Evolutionary conservation across 2,329 filamentous ascomycete species (phyloP).

Genomic region (Penicillium sp.): DNA sequence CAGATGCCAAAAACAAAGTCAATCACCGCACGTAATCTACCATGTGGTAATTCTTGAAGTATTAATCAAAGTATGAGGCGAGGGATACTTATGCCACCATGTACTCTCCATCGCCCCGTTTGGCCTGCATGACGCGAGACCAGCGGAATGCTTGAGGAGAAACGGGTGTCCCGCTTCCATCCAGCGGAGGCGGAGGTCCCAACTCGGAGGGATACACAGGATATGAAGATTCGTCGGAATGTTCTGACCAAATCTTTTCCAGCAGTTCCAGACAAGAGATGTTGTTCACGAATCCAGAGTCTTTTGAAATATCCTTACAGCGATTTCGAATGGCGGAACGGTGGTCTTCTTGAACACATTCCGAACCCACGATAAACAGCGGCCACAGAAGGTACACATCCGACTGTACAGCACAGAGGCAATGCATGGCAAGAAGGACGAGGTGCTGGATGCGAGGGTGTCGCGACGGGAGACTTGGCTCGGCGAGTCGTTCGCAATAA

Average conservation of each 20-base stretch:
- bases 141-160: slow-evolving; percentile 35
- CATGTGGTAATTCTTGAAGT: not conserved
- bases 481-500: slow-evolving; percentile 83
- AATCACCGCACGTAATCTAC: not conserved
- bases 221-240: slow-evolving; percentile 24
- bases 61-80: not conserved
- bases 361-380: slow-evolving; percentile 83
- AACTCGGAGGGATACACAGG: slow-evolving; percentile 22
- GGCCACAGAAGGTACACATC: slow-evolving; percentile 95
- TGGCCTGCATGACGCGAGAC: slow-evolving; percentile 38
- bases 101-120: slow-evolving; percentile 39
- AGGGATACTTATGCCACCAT: slow-evolving; percentile 34
- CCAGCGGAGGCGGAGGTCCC: slow-evolving; percentile 14
- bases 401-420: slow-evolving; percentile 74
- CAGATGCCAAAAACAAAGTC: not conserved
- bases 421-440: slow-evolving; percentile 77
- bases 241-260: slow-evolving; percentile 73
- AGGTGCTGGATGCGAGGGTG: slow-evolving; percentile 79
- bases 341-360: slow-evolving; percentile 79
- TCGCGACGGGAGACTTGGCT: slow-evolving; percentile 68
- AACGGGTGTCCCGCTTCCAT: slow-evolving; percentile 9
- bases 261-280: slow-evolving; percentile 79
- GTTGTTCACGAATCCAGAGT: slow-evolving; percentile 93
- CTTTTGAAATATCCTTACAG: slow-evolving; percentile 80
- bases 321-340: slow-evolving; percentile 75